Percentiles rank a stretch among this genome's conserved stretches.
These are phyloP conservation scores for Firmiana major DNA, from an alignment of 345 rosid genomes.

Conservation along the genomic window DNA sequence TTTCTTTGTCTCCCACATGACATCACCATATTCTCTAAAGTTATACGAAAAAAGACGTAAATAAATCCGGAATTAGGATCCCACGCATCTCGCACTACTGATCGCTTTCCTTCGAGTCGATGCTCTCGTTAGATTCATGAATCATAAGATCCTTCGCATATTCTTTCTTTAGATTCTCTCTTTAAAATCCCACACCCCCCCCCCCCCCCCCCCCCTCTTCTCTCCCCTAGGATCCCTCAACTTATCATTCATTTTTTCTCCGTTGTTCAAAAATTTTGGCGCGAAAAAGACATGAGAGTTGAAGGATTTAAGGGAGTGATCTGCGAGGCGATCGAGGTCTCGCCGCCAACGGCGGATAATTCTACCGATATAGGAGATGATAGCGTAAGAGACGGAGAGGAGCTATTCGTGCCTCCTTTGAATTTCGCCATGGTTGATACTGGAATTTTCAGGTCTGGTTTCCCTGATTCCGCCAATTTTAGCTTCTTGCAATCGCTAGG, in stretches of 20 bases:
- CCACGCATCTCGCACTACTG: not conserved
- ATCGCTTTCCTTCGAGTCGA: not conserved
- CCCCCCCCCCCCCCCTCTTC: too few species aligned
- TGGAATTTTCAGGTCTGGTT: conserved; percentile 56
- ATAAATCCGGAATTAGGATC: not conserved
- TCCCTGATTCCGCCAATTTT: conserved; percentile 54
- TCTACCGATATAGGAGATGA: not conserved
- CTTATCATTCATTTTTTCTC: not conserved
- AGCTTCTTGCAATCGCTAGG: conserved; percentile 41
- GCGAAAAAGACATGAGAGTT: conserved; percentile 4
- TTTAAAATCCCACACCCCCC: too few species aligned
- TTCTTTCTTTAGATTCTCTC: not conserved
- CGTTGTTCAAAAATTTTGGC: not conserved
- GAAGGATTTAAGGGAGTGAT: not conserved
- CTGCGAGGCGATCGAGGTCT: not conserved
- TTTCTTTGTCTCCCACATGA: too few species aligned
- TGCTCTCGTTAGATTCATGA: not conserved
- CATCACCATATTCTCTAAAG: too few species aligned
- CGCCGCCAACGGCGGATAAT: not conserved
- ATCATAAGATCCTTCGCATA: not conserved
- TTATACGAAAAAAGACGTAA: too few species aligned
- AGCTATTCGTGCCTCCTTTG: conserved; percentile 42
- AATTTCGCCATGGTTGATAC: conserved; percentile 56
- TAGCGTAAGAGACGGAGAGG: conserved; percentile 17
- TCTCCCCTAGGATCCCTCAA: not conserved